A percentile compares a stretch with the other conserved stretches of the same genome.
These are phyloP conservation scores for Usnea hakonensis DNA, from an alignment of 495 filamentous ascomycete species.

Conservation along the genomic window DNA sequence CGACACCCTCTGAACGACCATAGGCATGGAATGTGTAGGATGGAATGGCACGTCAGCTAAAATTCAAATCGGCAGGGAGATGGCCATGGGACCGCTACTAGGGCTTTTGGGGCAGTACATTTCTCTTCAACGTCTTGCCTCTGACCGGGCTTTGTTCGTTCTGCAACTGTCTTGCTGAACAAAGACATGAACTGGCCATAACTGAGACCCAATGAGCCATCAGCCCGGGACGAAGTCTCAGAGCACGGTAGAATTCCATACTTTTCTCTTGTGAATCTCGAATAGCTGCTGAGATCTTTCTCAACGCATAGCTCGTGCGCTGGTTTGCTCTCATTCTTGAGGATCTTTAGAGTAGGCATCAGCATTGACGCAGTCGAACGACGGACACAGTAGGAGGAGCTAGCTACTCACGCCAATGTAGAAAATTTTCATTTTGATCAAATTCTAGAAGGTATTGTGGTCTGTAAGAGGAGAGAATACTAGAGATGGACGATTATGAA, in stretches of 20 bases:
- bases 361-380: constrained; percentile 5
- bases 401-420: constrained; percentile 77
- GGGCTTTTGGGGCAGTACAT: constrained; percentile 36
- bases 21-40: constrained; percentile 87
- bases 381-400: constrained; percentile 7
- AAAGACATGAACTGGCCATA: constrained; percentile 49
- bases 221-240: not conserved
- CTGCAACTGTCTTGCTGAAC: constrained; percentile 59
- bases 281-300: constrained; percentile 73
- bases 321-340: constrained; percentile 72
- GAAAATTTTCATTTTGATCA: constrained; percentile 74
- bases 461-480: not conserved
- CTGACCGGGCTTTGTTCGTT: constrained; percentile 76
- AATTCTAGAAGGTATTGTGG: not conserved
- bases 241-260: constrained; percentile 29
- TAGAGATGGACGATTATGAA: not conserved
- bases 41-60: constrained; percentile 12
- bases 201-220: constrained; percentile 24
- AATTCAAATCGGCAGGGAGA: not conserved
- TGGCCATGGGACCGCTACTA: constrained; percentile 14
- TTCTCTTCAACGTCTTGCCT: constrained; percentile 89
- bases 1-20: constrained; percentile 76
- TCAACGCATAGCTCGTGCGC: constrained; percentile 73
- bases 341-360: constrained; percentile 46
- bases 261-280: constrained; percentile 67